Evolutionary conservation across 1,284 basidiomycete species (phyloP).

Genomic region (Vanrija sp.): DNA sequence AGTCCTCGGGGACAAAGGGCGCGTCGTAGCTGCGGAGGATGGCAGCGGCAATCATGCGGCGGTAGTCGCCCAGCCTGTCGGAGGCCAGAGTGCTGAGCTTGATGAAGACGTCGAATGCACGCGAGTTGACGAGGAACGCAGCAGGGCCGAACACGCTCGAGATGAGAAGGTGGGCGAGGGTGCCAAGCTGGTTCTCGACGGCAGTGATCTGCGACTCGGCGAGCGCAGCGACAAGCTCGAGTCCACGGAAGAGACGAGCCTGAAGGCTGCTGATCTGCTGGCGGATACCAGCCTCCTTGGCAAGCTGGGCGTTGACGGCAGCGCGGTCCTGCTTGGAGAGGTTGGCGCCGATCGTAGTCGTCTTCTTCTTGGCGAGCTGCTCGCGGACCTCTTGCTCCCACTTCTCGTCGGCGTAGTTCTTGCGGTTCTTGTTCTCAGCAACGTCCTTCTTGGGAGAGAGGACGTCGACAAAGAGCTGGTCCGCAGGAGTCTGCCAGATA

Average conservation of each 20-base stretch:
- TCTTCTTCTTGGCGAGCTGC: constrained; percentile 70
- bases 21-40: constrained; percentile 68
- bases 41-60: constrained; percentile 72
- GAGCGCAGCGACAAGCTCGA: constrained; percentile 64
- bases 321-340: constrained; percentile 80
- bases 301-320: constrained; percentile 71
- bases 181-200: constrained; percentile 58
- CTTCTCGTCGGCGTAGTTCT: constrained; percentile 77
- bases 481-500: constrained; percentile 79
- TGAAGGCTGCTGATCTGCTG: constrained; percentile 58
- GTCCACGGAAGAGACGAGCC: constrained; percentile 59
- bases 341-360: constrained; percentile 49
- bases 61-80: constrained; percentile 63
- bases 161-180: constrained; percentile 61
- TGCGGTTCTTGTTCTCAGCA: constrained; percentile 65
- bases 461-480: constrained; percentile 71
- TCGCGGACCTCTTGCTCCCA: constrained; percentile 93
- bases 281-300: constrained; percentile 68
- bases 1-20: constrained; percentile 65
- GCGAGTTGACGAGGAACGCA: constrained; percentile 58
- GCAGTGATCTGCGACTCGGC: constrained; percentile 60
- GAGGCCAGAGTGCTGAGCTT: constrained; percentile 49
- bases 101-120: constrained; percentile 71
- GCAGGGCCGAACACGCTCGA: constrained; percentile 61
- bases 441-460: constrained; percentile 60